phyloP scores from a whole-genome alignment of 2,329 filamentous ascomycete genomes.

The Claviceps spartinae region DNA sequence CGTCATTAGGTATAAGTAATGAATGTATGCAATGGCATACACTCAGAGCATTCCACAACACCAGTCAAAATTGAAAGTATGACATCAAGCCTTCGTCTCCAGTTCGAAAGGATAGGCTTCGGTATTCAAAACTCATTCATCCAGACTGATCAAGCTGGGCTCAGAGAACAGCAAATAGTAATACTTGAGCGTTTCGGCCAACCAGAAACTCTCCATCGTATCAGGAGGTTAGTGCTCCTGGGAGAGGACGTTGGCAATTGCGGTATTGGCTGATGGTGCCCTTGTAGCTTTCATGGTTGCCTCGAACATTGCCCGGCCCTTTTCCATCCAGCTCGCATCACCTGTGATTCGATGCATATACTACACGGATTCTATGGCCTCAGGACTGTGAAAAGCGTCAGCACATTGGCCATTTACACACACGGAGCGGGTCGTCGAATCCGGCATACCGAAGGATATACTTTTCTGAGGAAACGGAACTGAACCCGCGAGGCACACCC shows the following conservation, averaged over 20 bases:
- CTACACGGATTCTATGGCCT: slow-evolving; percentile 80
- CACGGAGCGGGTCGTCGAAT: not conserved
- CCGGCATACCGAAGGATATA: slow-evolving; percentile 48
- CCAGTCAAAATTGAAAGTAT: not conserved
- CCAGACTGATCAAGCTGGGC: slow-evolving; percentile 40
- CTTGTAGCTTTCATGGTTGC: slow-evolving; percentile 53
- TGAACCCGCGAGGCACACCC: slow-evolving; percentile 37
- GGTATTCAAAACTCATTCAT: slow-evolving; percentile 54
- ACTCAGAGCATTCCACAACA: not conserved
- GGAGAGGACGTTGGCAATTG: slow-evolving; percentile 48
- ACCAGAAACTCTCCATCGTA: slow-evolving; percentile 40
- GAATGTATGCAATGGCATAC: not conserved
- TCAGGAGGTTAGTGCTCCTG: slow-evolving; percentile 33
- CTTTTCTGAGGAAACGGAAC: slow-evolving; percentile 27
- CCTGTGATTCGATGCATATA: slow-evolving; percentile 86
- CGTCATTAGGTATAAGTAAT: not conserved
- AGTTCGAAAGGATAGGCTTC: slow-evolving; percentile 44
- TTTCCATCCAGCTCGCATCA: slow-evolving; percentile 59
- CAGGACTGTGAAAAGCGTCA: slow-evolving; percentile 42
- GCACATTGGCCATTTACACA: not conserved
- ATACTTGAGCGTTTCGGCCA: slow-evolving; percentile 72
- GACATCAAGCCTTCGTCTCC: not conserved
- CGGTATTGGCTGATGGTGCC: slow-evolving; percentile 55
- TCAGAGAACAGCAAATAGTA: slow-evolving; percentile 54
- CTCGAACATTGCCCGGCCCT: slow-evolving; percentile 77